Evolutionary conservation across 1,139 yeast genomes (phyloP), one percentile per base, ranked within the genome.

Genomic region (Suhomyces wounanorum): DNA sequence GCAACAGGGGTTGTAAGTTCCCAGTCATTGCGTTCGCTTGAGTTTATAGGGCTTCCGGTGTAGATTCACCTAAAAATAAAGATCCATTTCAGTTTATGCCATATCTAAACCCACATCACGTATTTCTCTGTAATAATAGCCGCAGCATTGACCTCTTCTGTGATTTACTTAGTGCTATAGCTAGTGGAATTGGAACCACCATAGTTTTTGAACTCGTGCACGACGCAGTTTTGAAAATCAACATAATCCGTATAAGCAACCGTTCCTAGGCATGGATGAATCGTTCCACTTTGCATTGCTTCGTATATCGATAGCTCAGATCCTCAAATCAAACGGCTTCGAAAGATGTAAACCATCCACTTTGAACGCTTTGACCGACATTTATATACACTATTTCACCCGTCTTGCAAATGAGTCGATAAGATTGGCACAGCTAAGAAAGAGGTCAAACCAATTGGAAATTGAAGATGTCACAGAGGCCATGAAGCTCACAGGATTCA

Each of bases 1-100:
- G 62, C 96, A 89, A 71, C 96, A 88, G 78, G 85, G 85, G 41
- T 77, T 82, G 61, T 81, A 70, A 56, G 41, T 38, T 17, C 16
- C 4, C 30, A 13, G 14, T 14, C 26, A 37, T 14, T 25, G 41
- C 13, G 30, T 30, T 30, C 23, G 33, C 33, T 37, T 13, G 26
- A 10, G 23, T 23, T 3, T 21, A 18, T 21, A 18, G 40, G 38
- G 38, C 38, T 21, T 14, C 11, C 13, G 44, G 38, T 30, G 44
- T 42, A 30, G 39, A 31, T 42, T 36, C 44, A 42, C 36, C 39
- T 11, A 6, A n/a, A 42, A 31, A 30, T 30, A 33, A 14, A 14
- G 37, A 14, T 33, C 6, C 18, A 16, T 33, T 16, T 33, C 37
- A 33, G 14, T 30, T 30, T 30, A 33, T 5, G 37, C n/a, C 14